Evolutionary conservation across 176 grass and related monocot species (phyloP).

Genomic region (Sorghum bicolor): DNA sequence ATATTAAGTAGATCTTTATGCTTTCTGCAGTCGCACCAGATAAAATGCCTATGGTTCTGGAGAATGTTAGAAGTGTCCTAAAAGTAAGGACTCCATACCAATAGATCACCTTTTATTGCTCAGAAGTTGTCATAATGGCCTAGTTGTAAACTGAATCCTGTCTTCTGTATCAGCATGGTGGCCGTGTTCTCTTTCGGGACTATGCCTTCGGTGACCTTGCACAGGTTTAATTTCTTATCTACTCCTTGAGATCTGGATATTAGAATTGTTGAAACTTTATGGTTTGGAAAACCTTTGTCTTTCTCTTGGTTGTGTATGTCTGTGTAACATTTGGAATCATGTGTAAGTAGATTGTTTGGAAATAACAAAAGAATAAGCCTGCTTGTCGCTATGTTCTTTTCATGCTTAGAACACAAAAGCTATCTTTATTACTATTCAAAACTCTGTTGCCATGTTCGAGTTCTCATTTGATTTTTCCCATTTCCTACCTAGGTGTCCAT

Average conservation of each 20-base stretch:
- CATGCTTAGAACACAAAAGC: not conserved
- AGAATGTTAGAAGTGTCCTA: constrained; percentile 56
- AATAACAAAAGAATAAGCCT: not conserved
- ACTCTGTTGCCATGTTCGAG: not conserved
- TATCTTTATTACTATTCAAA: not conserved
- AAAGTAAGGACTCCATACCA: constrained; percentile 61
- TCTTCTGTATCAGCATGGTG: constrained; percentile 60
- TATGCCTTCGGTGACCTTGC: constrained; percentile 91
- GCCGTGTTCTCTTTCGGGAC: constrained; percentile 79
- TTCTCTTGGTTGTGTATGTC: not conserved
- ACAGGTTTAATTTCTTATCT: constrained; percentile 49
- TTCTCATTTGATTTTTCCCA: not conserved
- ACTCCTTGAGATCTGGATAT: not conserved
- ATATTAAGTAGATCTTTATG: constrained; percentile 95
- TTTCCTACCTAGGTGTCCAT: not conserved
- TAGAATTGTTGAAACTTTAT: constrained; percentile 14
- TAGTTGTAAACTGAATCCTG: constrained; percentile 15
- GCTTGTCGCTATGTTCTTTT: not conserved
- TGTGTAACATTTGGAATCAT: not conserved
- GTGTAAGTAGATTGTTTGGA: not conserved
- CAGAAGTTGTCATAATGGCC: not conserved
- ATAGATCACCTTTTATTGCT: constrained; percentile 5
- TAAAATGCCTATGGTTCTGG: constrained; percentile 78
- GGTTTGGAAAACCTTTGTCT: not conserved
- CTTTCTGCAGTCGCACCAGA: constrained; percentile 94